Conservation (phyloP, 169 alveolate species). For the Toxoplasma gondii region DNA sequence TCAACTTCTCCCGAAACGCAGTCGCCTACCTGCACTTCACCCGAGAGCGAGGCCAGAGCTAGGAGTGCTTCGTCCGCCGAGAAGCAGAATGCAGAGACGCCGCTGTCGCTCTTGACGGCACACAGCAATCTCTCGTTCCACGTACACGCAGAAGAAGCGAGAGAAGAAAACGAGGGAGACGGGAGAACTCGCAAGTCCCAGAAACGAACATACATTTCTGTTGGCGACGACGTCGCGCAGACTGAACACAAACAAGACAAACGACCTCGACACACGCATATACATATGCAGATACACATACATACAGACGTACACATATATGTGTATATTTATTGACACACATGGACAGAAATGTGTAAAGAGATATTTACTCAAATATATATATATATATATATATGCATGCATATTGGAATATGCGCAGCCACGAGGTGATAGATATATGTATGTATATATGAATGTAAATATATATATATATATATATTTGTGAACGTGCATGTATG, state of each 20-base stretch:
- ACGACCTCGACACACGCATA: background rate
- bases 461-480: too few species aligned
- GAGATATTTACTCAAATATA: too few species aligned
- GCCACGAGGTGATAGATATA: too few species aligned
- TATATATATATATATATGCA: too few species aligned
- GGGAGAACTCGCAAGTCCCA: conserved; percentile 57
- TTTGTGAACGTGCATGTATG: too few species aligned
- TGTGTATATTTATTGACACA: too few species aligned
- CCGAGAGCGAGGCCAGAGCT: conserved; percentile 47
- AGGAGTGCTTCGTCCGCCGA: conserved; percentile 23
- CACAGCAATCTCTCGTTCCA: conserved; percentile 1
- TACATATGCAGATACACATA: background rate
- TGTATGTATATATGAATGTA: background rate
- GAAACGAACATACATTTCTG: conserved; percentile 41
- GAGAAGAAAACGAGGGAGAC: background rate
- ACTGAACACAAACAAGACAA: background rate
- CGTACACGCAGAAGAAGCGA: background rate
- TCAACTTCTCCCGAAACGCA: too few species aligned
- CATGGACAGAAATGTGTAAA: too few species aligned
- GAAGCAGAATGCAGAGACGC: conserved; percentile 45
- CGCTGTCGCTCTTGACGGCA: conserved; percentile 30
- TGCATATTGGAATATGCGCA: background rate
- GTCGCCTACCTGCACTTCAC: conserved; percentile 39
- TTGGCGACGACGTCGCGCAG: conserved; percentile 42
- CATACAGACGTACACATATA: background rate